phyloP scores from a whole-genome alignment of 2,329 filamentous ascomycete species.

The Chrysoporthe austroafricana region DNA sequence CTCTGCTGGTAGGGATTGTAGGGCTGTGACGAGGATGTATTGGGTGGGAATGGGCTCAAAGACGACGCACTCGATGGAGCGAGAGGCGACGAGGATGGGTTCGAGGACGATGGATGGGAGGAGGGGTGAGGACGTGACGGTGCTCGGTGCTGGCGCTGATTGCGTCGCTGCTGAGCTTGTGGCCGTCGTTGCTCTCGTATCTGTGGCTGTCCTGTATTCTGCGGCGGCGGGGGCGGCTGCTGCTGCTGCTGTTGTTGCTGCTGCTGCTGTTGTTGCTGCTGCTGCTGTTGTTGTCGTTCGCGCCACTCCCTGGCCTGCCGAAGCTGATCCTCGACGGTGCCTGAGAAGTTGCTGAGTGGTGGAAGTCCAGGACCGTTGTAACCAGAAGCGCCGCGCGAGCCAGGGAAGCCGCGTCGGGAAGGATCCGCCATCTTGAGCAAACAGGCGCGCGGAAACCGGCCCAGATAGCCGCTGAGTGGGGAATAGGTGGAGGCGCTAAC shows the following conservation, averaged over 20 bases:
- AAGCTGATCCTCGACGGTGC: conserved; percentile 18
- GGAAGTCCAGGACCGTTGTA: conserved; percentile 10
- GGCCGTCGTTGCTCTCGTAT: background rate
- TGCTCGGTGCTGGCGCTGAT: background rate
- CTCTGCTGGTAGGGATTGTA: background rate
- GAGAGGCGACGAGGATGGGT: background rate
- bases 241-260: too few relatives aligned
- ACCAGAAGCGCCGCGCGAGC: conserved; percentile 2
- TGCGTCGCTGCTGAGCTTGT: background rate
- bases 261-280: background rate
- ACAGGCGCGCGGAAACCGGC: background rate
- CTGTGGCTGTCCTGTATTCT: background rate
- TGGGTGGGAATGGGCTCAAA: background rate
- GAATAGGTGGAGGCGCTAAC: background rate
- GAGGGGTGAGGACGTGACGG: background rate
- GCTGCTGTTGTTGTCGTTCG: background rate
- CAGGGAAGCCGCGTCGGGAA: background rate
- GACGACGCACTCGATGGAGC: background rate
- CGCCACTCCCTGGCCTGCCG: conserved; percentile 14
- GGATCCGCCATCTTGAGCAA: conserved; percentile 8
- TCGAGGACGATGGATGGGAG: background rate
- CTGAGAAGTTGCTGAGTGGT: conserved; percentile 17
- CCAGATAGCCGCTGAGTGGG: background rate
- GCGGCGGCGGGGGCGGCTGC: too few relatives aligned
- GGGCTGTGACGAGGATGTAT: background rate